These are phyloP conservation scores for Cutaneotrichosporon mucoides DNA, from an alignment of 1,284 basidiomycete species.

Conservation along the genomic window DNA sequence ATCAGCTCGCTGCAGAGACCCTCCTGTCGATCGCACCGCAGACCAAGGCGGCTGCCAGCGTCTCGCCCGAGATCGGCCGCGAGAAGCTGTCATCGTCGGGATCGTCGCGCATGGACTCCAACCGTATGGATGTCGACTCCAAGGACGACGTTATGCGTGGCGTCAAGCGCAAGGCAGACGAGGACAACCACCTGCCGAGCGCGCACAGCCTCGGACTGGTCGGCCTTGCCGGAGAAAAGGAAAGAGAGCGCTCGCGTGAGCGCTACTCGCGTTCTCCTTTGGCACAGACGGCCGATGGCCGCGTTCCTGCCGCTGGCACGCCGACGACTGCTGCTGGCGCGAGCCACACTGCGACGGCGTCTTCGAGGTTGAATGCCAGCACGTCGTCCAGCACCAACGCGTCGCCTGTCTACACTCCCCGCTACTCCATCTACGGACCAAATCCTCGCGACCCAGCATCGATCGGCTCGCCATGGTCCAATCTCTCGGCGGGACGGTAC, in stretches of 20 bases:
- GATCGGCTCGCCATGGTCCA: constrained; percentile 30
- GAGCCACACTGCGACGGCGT: background rate
- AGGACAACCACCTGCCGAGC: constrained; percentile 27
- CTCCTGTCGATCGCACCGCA: constrained; percentile 46
- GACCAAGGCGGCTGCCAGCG: constrained; percentile 19
- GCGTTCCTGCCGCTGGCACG: constrained; percentile 5
- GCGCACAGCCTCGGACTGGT: constrained; percentile 28
- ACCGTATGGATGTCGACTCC: constrained; percentile 27
- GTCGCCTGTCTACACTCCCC: constrained; percentile 9
- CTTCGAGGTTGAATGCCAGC: constrained; percentile 1
- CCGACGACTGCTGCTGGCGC: background rate
- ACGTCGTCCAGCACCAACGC: background rate
- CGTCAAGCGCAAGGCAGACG: constrained; percentile 41
- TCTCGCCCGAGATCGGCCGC: constrained; percentile 28
- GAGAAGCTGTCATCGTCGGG: constrained; percentile 22
- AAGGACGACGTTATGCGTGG: constrained; percentile 28
- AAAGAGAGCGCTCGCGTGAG: constrained; percentile 32
- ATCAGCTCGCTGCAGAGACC: constrained; percentile 49
- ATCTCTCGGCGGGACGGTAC: constrained; percentile 24
- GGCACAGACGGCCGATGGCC: constrained; percentile 15
- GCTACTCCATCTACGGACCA: constrained; percentile 44
- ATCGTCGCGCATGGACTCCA: constrained; percentile 2
- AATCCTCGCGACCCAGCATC: constrained; percentile 29
- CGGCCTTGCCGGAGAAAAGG: constrained; percentile 23
- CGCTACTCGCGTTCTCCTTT: constrained; percentile 34